Base-by-base conservation (phyloP, 2,329 filamentous ascomycete genomes). In the Colletotrichum costaricense region DNA sequence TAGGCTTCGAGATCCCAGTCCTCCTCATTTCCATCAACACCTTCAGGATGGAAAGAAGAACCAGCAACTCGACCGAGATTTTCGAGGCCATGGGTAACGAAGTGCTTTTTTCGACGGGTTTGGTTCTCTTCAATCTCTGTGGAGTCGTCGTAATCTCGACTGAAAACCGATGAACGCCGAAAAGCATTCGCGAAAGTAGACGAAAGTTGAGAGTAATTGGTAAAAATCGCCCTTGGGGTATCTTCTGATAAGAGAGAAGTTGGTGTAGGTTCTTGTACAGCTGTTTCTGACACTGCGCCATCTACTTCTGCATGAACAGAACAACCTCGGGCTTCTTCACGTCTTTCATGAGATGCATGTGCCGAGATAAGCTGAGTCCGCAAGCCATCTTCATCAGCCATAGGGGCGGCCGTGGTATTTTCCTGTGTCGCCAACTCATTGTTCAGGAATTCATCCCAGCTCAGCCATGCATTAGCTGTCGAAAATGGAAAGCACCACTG, bases 121-220 rank as follows among this genome's bases (percentile, higher is more conserved):
- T 7, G 19, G 2, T 9, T 30, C 30, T 12, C 4, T n/a, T 22
- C 55, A 12, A 4, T 30, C 9, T 28, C 55, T 3, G 28, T n/a
- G 33, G 19, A n/a, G 26, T 58, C n/a, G 9, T 6, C 55, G 30
- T 30, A 35, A 30, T 35, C 28, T 30, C 55, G 19, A 33, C 55
- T 30, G 33, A 58, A 30, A 33, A 19, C 26, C n/a, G 55, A 28
- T 9, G 64, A 33, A 5, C n/a, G 46, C 11, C n/a, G 19, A 16
- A 67, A 26, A 11, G 55, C 64, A 30, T 67, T 26, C 28, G 35
- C 30, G 6, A 67, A 67, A 22, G 54, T 58, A n/a, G 64, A 35
- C 1, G 64, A 67, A 28, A 59, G 24, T 5, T 67, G 54, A 11
- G 54, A 59, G 28, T 67, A 38, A 28, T 67, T 67, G 5, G 64